phyloP scores from a whole-genome alignment of 2,329 filamentous ascomycete genomes.

The Onygena corvina region DNA sequence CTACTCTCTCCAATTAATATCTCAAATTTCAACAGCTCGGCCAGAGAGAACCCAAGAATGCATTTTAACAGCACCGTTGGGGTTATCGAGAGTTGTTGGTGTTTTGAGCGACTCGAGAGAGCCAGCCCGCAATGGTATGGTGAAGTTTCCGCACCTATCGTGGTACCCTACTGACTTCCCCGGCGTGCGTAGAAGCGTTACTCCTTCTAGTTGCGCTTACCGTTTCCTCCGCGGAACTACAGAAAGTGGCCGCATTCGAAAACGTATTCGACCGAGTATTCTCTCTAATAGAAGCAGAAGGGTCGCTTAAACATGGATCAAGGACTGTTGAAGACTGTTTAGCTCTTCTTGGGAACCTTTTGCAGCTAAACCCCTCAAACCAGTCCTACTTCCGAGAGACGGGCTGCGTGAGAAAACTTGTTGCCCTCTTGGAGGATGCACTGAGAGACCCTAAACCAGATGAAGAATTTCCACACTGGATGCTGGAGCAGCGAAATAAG shows the following conservation, averaged over 20 bases:
- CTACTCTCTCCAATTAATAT: conserved; percentile 80
- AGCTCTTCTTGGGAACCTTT: conserved; percentile 76
- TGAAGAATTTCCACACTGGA: conserved; percentile 59
- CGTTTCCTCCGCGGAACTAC: conserved; percentile 71
- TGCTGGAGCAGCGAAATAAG: conserved; percentile 65
- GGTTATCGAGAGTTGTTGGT: conserved; percentile 73
- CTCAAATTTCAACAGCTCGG: conserved; percentile 70
- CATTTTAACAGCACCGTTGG: conserved; percentile 75
- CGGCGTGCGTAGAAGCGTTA: conserved; percentile 50
- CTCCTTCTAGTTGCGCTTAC: conserved; percentile 81
- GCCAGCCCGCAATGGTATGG: conserved; percentile 61
- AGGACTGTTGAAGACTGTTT: conserved; percentile 87
- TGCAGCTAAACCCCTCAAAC: conserved; percentile 78
- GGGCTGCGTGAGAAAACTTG: conserved; percentile 62
- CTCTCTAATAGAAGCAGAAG: conserved; percentile 67
- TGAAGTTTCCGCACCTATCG: background rate
- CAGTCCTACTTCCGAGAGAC: conserved; percentile 90
- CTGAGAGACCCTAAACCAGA: conserved; percentile 44
- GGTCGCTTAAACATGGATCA: conserved; percentile 67
- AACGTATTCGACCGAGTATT: conserved; percentile 86
- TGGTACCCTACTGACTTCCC: background rate
- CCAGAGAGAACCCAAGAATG: conserved; percentile 91
- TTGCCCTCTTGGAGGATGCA: conserved; percentile 53
- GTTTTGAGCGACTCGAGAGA: conserved; percentile 77
- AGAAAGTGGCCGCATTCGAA: conserved; percentile 92